phyloP scores from a whole-genome alignment of 176 grass and related monocot species.

The Musa troglodytarum region DNA sequence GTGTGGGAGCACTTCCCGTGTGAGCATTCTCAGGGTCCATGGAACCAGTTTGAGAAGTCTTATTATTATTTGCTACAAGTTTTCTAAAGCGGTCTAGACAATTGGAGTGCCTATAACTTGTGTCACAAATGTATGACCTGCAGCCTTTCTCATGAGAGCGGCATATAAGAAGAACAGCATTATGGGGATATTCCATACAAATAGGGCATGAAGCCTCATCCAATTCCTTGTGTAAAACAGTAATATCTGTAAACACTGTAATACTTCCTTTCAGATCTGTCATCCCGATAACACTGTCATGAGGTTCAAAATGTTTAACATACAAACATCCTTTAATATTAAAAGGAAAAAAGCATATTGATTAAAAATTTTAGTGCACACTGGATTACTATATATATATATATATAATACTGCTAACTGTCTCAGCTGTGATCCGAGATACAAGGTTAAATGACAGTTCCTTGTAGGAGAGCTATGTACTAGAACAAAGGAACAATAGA shows the following conservation, averaged over 20 bases:
- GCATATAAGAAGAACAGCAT: constrained; percentile 61
- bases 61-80: constrained; percentile 29
- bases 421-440: too few species aligned
- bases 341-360: too few species aligned
- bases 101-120: constrained; percentile 76
- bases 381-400: too few species aligned
- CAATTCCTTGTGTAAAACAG: constrained; percentile 47
- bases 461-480: too few species aligned
- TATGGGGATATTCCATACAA: constrained; percentile 90
- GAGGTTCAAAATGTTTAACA: too few species aligned
- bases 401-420: too few species aligned
- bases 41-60: constrained; percentile 24
- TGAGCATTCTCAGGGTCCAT: constrained; percentile 22
- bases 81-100: constrained; percentile 72
- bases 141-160: constrained; percentile 61
- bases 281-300: constrained; percentile 19
- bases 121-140: constrained; percentile 65
- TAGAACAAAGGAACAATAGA: too few species aligned
- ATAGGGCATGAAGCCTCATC: constrained; percentile 62
- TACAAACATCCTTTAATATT: too few species aligned
- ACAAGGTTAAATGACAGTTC: too few species aligned
- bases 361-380: too few species aligned
- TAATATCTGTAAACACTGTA: constrained; percentile 22
- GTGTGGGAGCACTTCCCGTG: constrained; percentile 23
- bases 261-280: constrained; percentile 14